Percentiles rank a stretch among this genome's conserved stretches.
Conservation (phyloP, 805 yeast species). For the Cyberlindnera veronae region DNA sequence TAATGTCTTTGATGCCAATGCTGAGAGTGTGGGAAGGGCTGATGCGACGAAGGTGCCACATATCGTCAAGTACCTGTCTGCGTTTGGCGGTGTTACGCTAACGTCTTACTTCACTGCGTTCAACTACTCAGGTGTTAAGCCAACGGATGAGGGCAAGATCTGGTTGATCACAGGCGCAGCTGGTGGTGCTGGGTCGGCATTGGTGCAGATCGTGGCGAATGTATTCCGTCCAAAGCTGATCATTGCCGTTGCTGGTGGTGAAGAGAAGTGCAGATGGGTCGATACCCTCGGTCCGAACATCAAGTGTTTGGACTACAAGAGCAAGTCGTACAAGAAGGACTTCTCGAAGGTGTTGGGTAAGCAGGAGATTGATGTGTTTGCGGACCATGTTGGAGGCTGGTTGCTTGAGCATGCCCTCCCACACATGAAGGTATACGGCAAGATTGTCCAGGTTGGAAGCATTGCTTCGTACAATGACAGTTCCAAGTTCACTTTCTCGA, state of each 20-base stretch:
- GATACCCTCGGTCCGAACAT: constrained; percentile 52
- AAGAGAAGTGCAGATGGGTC: constrained; percentile 50
- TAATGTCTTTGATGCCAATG: constrained; percentile 29
- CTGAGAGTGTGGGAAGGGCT: constrained; percentile 2
- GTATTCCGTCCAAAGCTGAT: constrained; percentile 51
- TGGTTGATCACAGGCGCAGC: constrained; percentile 62
- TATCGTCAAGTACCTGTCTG: constrained; percentile 42
- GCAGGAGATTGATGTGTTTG: constrained; percentile 49
- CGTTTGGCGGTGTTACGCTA: constrained; percentile 54
- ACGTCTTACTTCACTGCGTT: constrained; percentile 59
- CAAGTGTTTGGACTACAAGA: constrained; percentile 51
- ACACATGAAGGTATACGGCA: constrained; percentile 37
- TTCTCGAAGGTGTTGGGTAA: constrained; percentile 41
- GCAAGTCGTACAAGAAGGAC: constrained; percentile 34
- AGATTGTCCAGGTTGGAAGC: constrained; percentile 59
- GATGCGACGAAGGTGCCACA: constrained; percentile 25
- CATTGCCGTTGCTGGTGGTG: constrained; percentile 60
- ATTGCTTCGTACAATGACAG: constrained; percentile 51
- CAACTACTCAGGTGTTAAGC: constrained; percentile 45
- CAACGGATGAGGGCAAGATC: constrained; percentile 39
- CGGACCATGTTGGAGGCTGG: constrained; percentile 65
- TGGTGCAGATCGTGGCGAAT: constrained; percentile 53
- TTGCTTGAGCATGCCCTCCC: constrained; percentile 43
- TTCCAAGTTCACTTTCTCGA: constrained; percentile 33
- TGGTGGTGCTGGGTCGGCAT: constrained; percentile 69